Percentiles rank a stretch among this genome's conserved stretches.
These are phyloP conservation scores for Acanthamoeba polyphaga DNA, from an alignment of 208 protist genomes.

Conservation along the genomic window DNA sequence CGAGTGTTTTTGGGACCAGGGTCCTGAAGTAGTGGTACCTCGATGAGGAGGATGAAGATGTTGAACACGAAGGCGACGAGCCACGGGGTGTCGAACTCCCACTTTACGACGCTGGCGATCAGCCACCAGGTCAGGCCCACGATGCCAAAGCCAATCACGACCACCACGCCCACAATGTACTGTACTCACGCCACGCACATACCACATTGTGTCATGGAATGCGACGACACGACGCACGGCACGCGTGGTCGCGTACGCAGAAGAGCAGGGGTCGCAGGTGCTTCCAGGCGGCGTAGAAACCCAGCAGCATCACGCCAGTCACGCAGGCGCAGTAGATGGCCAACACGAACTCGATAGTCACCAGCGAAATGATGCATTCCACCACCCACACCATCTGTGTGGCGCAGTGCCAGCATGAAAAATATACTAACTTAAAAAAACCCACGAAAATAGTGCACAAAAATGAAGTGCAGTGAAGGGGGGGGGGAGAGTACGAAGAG, in stretches of 20 bases:
- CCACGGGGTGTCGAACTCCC: neutral
- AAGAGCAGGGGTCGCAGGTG: neutral
- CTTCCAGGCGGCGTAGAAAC: neutral
- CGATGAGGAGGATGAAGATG: neutral
- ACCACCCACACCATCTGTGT: slow-evolving; percentile 11
- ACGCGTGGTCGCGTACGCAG: neutral
- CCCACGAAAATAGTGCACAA: too few relatives aligned
- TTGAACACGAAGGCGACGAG: slow-evolving; percentile 1
- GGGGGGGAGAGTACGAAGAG: slow-evolving; percentile 6
- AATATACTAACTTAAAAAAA: too few relatives aligned
- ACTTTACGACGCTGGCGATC: neutral
- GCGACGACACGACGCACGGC: neutral
- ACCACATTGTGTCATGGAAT: too few relatives aligned
- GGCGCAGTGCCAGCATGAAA: too few relatives aligned
- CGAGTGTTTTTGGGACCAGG: neutral
- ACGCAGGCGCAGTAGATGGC: slow-evolving; percentile 33
- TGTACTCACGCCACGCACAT: neutral
- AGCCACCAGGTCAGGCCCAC: slow-evolving; percentile 6
- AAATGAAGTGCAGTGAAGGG: neutral
- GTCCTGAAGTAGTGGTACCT: neutral
- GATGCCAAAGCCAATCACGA: neutral
- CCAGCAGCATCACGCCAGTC: neutral
- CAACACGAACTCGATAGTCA: neutral
- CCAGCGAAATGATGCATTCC: neutral
- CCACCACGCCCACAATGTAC: neutral